Conservation (phyloP, 495 filamentous ascomycete genomes). For the Staphylotrichum longicolle region DNA sequence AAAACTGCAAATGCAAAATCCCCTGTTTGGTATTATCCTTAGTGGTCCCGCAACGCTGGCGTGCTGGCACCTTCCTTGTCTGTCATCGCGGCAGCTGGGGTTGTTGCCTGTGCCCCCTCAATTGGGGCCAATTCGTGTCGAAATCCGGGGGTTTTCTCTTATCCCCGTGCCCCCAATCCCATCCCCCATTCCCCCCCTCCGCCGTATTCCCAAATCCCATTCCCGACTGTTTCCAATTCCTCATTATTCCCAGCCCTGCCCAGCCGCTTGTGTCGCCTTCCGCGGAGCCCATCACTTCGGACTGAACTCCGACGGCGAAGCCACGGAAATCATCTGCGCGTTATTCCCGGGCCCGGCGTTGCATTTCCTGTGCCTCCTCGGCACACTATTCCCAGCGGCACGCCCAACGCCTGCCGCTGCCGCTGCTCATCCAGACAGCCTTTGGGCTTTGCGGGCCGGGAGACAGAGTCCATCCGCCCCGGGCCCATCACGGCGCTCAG, state of each 20-base stretch:
- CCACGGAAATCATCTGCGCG: not conserved
- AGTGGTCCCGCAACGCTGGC: too few species aligned
- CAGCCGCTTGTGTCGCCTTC: constrained; percentile 24
- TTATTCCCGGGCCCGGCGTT: constrained; percentile 11
- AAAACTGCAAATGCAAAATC: too few species aligned
- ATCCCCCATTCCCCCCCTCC: not conserved
- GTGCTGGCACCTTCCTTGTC: constrained; percentile 8
- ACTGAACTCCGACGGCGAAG: not conserved
- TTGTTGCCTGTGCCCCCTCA: not conserved
- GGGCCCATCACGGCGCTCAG: not conserved
- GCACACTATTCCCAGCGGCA: not conserved
- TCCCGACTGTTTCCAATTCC: constrained; percentile 14
- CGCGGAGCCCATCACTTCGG: not conserved
- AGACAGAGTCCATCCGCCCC: constrained; percentile 5
- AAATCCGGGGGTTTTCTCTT: constrained; percentile 10
- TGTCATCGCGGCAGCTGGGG: not conserved
- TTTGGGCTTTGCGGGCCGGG: not conserved
- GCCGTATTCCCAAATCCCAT: constrained; percentile 3
- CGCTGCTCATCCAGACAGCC: too few species aligned
- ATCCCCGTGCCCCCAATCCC: constrained; percentile 12
- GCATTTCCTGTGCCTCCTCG: not conserved
- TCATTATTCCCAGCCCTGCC: constrained; percentile 23
- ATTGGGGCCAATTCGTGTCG: not conserved
- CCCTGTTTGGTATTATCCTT: too few species aligned
- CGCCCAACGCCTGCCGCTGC: too few species aligned